Evolutionary conservation across 306 rosid genomes (phyloP), one percentile per base, ranked within the genome.

Genomic region (Cucurbita pepo): DNA sequence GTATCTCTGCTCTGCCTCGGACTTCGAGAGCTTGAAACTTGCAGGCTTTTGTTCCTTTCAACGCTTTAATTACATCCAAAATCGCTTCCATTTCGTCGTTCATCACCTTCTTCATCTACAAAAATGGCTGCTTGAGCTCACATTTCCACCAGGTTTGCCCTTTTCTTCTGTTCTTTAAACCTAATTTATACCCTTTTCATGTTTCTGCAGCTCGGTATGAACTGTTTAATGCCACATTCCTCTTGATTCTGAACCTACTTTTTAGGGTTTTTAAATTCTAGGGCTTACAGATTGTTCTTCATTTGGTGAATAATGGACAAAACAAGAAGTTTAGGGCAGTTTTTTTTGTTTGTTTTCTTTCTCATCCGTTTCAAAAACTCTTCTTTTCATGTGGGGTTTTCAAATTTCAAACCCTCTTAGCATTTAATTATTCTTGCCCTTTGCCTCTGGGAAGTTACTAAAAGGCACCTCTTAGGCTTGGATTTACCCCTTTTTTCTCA

Each of bases 1-100:
- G 73, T 69, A 69, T 69, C 56, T 69, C 44, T 69, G 73, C 66
- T 60, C 44, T 67, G 78, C 44, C 66, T 57, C 78, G 71, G 75
- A 77, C 80, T 53, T 67, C 71, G 76, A 80, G 77, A 74, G 87
- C 79, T 86, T 78, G 83, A 80, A 83, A 76, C 52, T 77, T 84
- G 56, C 81, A 80, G 86, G 81, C 85, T 82, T 83, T 91, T 69
- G 57, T 6, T 69, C 41, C 22, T 69, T 80, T 53, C 44, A n/a
- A 45, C 25, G 50, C 57, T 78, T 58, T 5, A 8, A 70, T 76
- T 86, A 89, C 80, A 78, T 84, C 73, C 67, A 36, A 40, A 84
- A 80, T 82, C 73, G 72, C 45, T 72, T 83, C 40, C 10, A 81
- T 60, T 43, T 61, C 72, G 64, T 64, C 81, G 34, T 77, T 77